Evolutionary conservation across 1,284 basidiomycete species (phyloP).

Genomic region (Austroboletus novae-zelandiae): DNA sequence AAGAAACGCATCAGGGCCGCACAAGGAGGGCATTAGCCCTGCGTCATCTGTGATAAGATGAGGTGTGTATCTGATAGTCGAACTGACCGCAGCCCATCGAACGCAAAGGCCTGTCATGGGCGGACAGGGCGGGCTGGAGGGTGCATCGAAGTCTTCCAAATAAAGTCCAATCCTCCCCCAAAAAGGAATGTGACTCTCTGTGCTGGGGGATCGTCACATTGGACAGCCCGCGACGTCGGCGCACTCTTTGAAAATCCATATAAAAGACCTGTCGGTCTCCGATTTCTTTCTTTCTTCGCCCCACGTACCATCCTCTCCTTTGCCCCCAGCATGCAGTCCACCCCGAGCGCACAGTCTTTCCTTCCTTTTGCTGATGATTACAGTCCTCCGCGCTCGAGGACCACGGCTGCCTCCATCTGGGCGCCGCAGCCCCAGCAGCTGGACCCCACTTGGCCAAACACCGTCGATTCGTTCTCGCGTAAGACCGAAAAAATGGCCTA

Average conservation of each 20-base stretch:
- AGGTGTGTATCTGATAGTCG: constrained; percentile 23
- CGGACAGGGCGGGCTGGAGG: constrained; percentile 18
- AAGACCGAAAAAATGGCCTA: constrained; percentile 40
- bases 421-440: constrained; percentile 70
- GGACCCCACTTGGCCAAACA: constrained; percentile 61
- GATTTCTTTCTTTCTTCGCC: constrained; percentile 30
- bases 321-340: constrained; percentile 25
- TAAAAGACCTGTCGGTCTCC: constrained; percentile 26
- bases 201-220: constrained; percentile 33
- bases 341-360: constrained; percentile 26
- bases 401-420: constrained; percentile 62
- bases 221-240: constrained; percentile 15
- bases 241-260: constrained; percentile 27
- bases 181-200: constrained; percentile 33
- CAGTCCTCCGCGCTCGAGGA: constrained; percentile 35
- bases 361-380: constrained; percentile 28
- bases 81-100: constrained; percentile 18
- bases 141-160: constrained; percentile 32
- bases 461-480: constrained; percentile 57
- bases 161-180: constrained; percentile 30
- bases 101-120: constrained; percentile 25
- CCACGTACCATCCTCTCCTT: constrained; percentile 23
- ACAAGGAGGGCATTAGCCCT: background rate
- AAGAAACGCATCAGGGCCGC: constrained; percentile 1
- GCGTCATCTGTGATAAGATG: constrained; percentile 6